A percentile compares a stretch with the other conserved stretches of the same genome.
phyloP scores from a whole-genome alignment of 1,139 yeast species.

The Saccharomyces hybrid region DNA sequence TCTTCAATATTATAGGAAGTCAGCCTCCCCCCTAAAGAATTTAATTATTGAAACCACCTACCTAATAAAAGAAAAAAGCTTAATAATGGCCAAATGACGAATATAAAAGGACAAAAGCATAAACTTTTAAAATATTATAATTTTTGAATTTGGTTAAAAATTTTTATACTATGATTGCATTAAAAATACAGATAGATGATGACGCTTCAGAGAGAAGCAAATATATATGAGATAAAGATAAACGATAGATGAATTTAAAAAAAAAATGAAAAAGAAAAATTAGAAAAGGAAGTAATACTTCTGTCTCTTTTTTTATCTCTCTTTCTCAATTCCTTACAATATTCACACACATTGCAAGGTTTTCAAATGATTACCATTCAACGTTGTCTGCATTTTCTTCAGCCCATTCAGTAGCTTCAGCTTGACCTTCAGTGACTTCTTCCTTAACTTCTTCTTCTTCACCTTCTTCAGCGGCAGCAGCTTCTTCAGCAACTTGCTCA shows the following conservation, averaged over 20 bases:
- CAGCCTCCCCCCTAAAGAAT: background rate
- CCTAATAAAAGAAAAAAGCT: background rate
- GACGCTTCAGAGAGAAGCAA: conserved; percentile 1
- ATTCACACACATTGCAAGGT: conserved; percentile 1
- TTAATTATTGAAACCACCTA: too few relatives aligned
- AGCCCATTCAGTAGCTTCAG: conserved; percentile 59
- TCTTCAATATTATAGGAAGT: too few relatives aligned
- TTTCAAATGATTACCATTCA: conserved; percentile 30
- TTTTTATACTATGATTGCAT: background rate
- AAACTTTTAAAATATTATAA: background rate
- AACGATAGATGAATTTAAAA: conserved; percentile 1
- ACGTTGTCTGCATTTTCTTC: conserved; percentile 49
- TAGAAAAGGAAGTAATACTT: background rate
- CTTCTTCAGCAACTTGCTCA: conserved; percentile 76
- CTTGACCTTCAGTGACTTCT: conserved; percentile 53
- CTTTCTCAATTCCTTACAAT: background rate
- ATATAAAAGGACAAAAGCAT: background rate
- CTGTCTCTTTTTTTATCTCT: background rate
- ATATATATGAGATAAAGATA: conserved; percentile 1
- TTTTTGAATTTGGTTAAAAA: background rate
- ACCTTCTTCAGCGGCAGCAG: conserved; percentile 50
- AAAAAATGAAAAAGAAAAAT: background rate
- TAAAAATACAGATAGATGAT: conserved; percentile 1
- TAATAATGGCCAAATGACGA: background rate
- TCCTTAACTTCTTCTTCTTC: conserved; percentile 65